These are phyloP conservation scores for Cyberlindnera misumaiensis DNA, from an alignment of 805 yeast genomes.

Conservation along the genomic window DNA sequence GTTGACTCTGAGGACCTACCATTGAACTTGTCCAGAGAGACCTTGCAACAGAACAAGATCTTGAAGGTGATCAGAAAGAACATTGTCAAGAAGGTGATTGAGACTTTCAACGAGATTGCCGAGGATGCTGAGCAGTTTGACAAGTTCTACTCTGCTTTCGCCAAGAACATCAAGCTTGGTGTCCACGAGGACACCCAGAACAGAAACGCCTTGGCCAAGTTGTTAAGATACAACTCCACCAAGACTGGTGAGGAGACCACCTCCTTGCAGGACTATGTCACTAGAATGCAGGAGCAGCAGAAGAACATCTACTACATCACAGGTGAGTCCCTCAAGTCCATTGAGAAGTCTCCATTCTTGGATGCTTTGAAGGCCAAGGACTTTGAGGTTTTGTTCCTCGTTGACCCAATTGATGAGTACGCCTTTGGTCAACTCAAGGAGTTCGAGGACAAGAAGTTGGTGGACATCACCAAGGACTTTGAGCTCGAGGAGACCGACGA, in stretches of 20 bases:
- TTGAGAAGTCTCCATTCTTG: conserved; percentile 98
- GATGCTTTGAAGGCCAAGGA: conserved; percentile 97
- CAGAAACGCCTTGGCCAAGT: conserved; percentile 92
- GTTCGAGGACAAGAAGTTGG: conserved; percentile 98
- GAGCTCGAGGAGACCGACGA: conserved; percentile 98
- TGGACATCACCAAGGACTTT: conserved; percentile 98
- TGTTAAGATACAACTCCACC: conserved; percentile 95
- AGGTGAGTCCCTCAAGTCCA: conserved; percentile 97
- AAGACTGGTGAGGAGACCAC: conserved; percentile 92
- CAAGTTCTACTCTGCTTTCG: conserved; percentile 95
- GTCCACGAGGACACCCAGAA: conserved; percentile 98
- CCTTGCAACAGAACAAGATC: conserved; percentile 99
- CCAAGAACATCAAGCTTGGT: conserved; percentile 98
- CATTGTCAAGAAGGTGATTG: conserved; percentile 96
- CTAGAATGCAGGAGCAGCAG: conserved; percentile 99
- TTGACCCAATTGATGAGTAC: conserved; percentile 99
- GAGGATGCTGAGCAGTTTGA: conserved; percentile 98
- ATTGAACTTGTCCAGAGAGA: conserved; percentile 98
- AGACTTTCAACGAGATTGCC: conserved; percentile 98
- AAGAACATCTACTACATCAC: conserved; percentile 99
- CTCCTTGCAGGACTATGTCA: conserved; percentile 93
- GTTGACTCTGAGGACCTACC: conserved; percentile 99
- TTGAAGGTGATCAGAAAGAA: conserved; percentile 99
- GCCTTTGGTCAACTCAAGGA: conserved; percentile 99
- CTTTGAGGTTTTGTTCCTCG: conserved; percentile 95